A percentile compares a stretch with the other conserved stretches of the same genome.
phyloP scores from a whole-genome alignment of 768 basidiomycete species.

The Trametopsis cervina region DNA sequence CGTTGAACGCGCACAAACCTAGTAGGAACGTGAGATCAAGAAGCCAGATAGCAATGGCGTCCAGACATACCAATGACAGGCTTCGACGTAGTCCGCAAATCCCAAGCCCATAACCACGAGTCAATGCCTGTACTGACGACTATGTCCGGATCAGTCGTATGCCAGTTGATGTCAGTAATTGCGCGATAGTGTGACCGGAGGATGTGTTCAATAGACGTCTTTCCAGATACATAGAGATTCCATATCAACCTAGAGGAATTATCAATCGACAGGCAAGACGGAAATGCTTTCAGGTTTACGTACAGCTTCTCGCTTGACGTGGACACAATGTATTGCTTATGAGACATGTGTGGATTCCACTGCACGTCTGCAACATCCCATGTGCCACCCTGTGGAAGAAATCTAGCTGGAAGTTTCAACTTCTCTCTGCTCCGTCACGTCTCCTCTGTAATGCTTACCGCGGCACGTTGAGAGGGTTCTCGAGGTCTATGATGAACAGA shows the following conservation, averaged over 20 bases:
- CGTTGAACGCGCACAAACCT: constrained; percentile 56
- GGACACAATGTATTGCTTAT: constrained; percentile 77
- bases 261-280: neutral
- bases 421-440: neutral
- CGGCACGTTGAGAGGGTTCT: constrained; percentile 79
- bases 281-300: constrained; percentile 26
- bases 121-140: constrained; percentile 92
- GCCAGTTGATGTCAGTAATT: constrained; percentile 99
- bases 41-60: neutral
- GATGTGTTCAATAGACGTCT: constrained; percentile 78
- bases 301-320: constrained; percentile 87
- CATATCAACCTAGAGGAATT: constrained; percentile 65
- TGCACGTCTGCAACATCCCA: constrained; percentile 95
- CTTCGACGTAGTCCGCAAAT: constrained; percentile 49
- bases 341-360: constrained; percentile 80
- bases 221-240: constrained; percentile 74
- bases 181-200: constrained; percentile 89
- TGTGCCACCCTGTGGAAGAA: constrained; percentile 92
- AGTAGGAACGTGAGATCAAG: neutral
- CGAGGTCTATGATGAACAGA: constrained; percentile 91
- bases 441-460: constrained; percentile 28
- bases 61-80: constrained; percentile 58
- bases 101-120: constrained; percentile 94
- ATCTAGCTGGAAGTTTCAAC: constrained; percentile 25
- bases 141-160: constrained; percentile 73